phyloP scores from a whole-genome alignment of 306 rosid species.

The barrel medic (Medicago truncatula) region DNA sequence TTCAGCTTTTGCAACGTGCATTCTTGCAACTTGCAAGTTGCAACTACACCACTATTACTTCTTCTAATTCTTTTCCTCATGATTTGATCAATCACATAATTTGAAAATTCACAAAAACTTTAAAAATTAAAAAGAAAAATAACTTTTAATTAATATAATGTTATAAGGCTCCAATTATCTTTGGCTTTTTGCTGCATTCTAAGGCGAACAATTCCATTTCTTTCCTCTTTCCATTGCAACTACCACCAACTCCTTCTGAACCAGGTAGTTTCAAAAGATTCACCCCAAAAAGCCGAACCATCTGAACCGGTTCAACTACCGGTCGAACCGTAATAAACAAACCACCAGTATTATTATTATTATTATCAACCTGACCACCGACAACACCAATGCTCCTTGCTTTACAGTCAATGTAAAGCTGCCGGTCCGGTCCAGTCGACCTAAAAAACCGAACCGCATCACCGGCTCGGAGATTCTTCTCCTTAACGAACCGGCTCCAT shows the following conservation, averaged over 20 bases:
- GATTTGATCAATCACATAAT: conserved; percentile 38
- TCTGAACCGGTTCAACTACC: conserved; percentile 69
- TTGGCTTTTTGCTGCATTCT: conserved; percentile 80
- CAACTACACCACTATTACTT: conserved; percentile 40
- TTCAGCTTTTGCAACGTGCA: conserved; percentile 32
- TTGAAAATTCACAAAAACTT: conserved; percentile 29
- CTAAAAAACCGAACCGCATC: conserved; percentile 74
- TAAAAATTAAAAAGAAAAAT: neutral
- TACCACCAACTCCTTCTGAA: conserved; percentile 46
- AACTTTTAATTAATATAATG: conserved; percentile 23
- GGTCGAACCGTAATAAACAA: conserved; percentile 51
- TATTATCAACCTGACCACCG: neutral
- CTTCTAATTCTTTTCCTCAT: neutral
- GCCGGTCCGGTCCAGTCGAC: conserved; percentile 73
- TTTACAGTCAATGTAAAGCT: conserved; percentile 81
- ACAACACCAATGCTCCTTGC: conserved; percentile 28
- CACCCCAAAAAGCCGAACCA: conserved; percentile 87
- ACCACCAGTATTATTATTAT: neutral
- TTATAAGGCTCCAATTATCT: conserved; percentile 90
- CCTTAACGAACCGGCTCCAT: conserved; percentile 98
- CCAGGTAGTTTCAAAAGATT: conserved; percentile 76
- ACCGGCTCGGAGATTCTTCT: conserved; percentile 83
- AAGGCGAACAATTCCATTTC: conserved; percentile 70
- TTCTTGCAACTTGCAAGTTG: conserved; percentile 59
- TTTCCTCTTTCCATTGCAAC: conserved; percentile 70